Evolutionary conservation across 129 eudicot genomes (phyloP).

Genomic region (Helianthus annuus): HanXRQr2.0-SUNRISE NC_035435.2:169888364-169888863

Average conservation of each 20-base stretch:
- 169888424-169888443: constrained; percentile 7
- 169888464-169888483: background rate
- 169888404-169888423: background rate
- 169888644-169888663: background rate
- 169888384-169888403: constrained; percentile 1
- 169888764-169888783: no score
- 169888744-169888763: no score
- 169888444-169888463: background rate
- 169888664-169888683: constrained; percentile 14
- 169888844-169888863: no score
- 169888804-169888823: no score
- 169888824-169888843: no score
- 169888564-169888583: constrained; percentile 76
- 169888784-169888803: no score
- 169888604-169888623: constrained; percentile 80
- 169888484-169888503: background rate
- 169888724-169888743: no score
- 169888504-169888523: constrained; percentile 61
- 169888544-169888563: constrained; percentile 78
- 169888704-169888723: no score
- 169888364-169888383: constrained; percentile 18
- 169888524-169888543: constrained; percentile 75
- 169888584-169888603: constrained; percentile 99
- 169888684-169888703: background rate
- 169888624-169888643: constrained; percentile 7